A percentile compares a stretch with the other conserved stretches of the same genome.
Conservation (phyloP, 2,329 filamentous ascomycete genomes). For the Acrodontium crateriforme region DNA sequence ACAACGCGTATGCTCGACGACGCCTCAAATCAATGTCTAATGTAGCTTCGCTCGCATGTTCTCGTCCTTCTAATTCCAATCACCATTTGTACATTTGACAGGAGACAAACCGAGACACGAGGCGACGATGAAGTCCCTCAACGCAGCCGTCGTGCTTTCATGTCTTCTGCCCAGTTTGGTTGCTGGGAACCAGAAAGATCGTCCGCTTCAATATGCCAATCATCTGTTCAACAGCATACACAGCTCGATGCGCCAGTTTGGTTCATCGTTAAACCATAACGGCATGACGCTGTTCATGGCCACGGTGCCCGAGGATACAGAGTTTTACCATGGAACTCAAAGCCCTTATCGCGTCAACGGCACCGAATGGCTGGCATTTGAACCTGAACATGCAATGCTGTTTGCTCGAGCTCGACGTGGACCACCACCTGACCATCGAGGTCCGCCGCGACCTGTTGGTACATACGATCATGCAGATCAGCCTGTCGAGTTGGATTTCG, state of each 20-base stretch:
- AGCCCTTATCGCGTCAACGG: constrained; percentile 34
- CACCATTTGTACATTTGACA: too few relatives aligned
- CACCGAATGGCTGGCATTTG: constrained; percentile 62
- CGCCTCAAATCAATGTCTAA: too few relatives aligned
- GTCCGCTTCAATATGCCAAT: constrained; percentile 7
- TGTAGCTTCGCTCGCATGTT: too few relatives aligned
- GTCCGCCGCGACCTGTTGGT: neutral
- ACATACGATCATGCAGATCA: neutral
- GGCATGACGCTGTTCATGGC: constrained; percentile 60
- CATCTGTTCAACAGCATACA: constrained; percentile 59
- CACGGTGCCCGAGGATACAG: constrained; percentile 47
- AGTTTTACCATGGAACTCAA: constrained; percentile 52
- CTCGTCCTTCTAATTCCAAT: too few relatives aligned
- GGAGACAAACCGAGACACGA: too few relatives aligned
- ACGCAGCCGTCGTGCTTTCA: too few relatives aligned
- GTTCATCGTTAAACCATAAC: constrained; percentile 59
- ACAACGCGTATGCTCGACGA: too few relatives aligned
- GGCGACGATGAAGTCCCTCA: too few relatives aligned
- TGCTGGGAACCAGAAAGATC: neutral
- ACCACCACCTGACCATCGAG: constrained; percentile 5
- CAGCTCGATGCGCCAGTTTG: constrained; percentile 61
- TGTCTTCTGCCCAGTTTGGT: neutral
- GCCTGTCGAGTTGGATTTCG: neutral
- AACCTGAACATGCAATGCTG: constrained; percentile 56
- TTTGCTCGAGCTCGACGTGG: constrained; percentile 37